phyloP scores from a whole-genome alignment of 2,329 filamentous ascomycete species.

The Gnomoniopsis smithogilvyi region DNA sequence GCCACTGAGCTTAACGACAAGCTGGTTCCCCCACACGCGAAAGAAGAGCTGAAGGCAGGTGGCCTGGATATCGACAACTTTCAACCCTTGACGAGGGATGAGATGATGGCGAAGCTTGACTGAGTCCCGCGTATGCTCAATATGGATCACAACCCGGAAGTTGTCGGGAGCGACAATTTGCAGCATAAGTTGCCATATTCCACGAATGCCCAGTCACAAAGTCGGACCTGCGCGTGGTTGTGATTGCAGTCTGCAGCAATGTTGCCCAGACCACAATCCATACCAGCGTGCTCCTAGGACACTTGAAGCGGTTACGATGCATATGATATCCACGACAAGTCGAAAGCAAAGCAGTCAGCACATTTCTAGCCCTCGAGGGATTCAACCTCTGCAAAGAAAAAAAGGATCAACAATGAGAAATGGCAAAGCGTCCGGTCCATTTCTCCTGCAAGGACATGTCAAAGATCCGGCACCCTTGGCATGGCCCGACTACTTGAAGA shows the following conservation, averaged over 20 bases:
- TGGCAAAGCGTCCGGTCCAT: neutral
- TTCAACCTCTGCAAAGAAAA: neutral
- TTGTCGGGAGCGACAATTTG: conserved; percentile 13
- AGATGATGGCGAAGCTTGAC: conserved; percentile 97
- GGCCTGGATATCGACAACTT: conserved; percentile 94
- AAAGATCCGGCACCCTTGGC: conserved; percentile 1
- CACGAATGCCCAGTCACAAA: conserved; percentile 3
- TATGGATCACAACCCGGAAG: conserved; percentile 10
- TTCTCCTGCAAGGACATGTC: neutral
- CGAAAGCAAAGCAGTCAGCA: conserved; percentile 10
- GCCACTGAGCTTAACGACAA: conserved; percentile 81
- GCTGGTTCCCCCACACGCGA: conserved; percentile 81
- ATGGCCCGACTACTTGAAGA: conserved; percentile 27
- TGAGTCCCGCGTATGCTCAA: conserved; percentile 49
- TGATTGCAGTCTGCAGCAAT: conserved; percentile 4
- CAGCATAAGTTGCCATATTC: conserved; percentile 1
- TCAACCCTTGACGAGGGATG: conserved; percentile 83
- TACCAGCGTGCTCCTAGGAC: conserved; percentile 10
- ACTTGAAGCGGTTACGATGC: conserved; percentile 8
- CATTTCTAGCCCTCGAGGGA: conserved; percentile 9
- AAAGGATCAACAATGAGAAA: neutral
- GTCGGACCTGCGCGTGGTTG: conserved; percentile 15
- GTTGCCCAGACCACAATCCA: conserved; percentile 10
- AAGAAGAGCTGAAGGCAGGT: conserved; percentile 67
- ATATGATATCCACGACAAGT: conserved; percentile 10